phyloP scores from a whole-genome alignment of 106 monocot genomes.

The Allium fistulosum region DNA sequence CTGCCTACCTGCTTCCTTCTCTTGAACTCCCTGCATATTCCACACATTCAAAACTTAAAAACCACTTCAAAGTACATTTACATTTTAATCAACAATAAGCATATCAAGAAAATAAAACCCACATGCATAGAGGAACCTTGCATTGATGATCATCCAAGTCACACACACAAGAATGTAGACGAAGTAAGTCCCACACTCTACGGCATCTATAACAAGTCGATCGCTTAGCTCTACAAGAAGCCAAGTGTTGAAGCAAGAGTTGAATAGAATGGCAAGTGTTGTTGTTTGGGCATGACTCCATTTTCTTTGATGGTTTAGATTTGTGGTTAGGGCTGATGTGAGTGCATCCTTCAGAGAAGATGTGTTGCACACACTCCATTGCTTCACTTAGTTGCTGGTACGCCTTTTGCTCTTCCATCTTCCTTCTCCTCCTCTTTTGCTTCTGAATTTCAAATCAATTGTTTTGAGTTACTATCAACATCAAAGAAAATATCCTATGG shows the following conservation, averaged over 20 bases:
- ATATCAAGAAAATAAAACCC: background rate
- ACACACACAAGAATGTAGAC: conserved; percentile 64
- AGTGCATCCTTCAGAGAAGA: conserved; percentile 29
- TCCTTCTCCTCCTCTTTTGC: conserved; percentile 41
- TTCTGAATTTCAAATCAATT: conserved; percentile 17
- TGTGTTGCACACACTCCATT: conserved; percentile 67
- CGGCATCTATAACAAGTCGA: conserved; percentile 47
- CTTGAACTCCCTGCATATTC: conserved; percentile 43
- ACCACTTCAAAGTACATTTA: too few species aligned
- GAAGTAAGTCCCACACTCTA: conserved; percentile 73
- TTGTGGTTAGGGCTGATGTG: background rate
- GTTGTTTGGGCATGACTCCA: conserved; percentile 1
- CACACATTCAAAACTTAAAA: background rate
- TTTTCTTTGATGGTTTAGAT: background rate
- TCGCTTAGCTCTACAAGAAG: conserved; percentile 25
- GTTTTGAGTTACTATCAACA: background rate
- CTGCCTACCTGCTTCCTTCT: conserved; percentile 28
- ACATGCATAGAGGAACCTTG: conserved; percentile 85
- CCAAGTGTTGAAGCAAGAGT: conserved; percentile 60
- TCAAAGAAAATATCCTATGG: too few species aligned
- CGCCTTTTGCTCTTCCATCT: conserved; percentile 36
- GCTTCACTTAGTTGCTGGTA: conserved; percentile 52
- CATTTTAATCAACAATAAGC: background rate
- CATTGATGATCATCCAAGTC: conserved; percentile 32
- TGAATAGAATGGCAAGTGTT: conserved; percentile 28